Evolutionary conservation across 495 filamentous ascomycete genomes (phyloP).

Genomic region (Penicillium macrosclerotiorum): DNA sequence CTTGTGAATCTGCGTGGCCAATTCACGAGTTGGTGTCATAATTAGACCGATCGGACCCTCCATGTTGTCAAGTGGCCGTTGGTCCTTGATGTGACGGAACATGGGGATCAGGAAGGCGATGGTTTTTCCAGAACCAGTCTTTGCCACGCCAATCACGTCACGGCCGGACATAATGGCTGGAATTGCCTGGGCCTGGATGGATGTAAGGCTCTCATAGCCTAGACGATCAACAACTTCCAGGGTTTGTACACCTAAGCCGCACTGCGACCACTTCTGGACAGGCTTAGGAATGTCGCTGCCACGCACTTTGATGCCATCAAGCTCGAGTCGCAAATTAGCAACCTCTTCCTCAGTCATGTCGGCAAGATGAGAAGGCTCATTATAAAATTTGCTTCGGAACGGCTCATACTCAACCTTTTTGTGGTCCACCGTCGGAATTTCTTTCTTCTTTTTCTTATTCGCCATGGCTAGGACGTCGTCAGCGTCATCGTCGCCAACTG

Average conservation of each 20-base stretch:
- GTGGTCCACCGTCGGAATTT: slow-evolving; percentile 84
- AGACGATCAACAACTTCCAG: slow-evolving; percentile 82
- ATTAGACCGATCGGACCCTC: slow-evolving; percentile 88
- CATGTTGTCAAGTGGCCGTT: slow-evolving; percentile 73
- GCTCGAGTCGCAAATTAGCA: slow-evolving; percentile 73
- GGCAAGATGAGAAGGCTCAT: slow-evolving; percentile 78
- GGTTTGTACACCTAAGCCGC: slow-evolving; percentile 80
- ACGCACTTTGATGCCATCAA: slow-evolving; percentile 92
- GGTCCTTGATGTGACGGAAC: slow-evolving; percentile 97
- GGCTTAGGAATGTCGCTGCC: slow-evolving; percentile 87
- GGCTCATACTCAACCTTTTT: slow-evolving; percentile 77
- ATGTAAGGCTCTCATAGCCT: slow-evolving; percentile 84
- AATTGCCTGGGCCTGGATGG: slow-evolving; percentile 93
- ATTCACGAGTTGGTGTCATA: slow-evolving; percentile 91
- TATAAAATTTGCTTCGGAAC: slow-evolving; percentile 92
- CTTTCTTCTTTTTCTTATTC: slow-evolving; percentile 94
- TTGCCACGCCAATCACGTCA: slow-evolving; percentile 94
- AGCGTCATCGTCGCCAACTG: slow-evolving; percentile 66
- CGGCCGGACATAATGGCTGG: slow-evolving; percentile 94
- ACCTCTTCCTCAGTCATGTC: slow-evolving; percentile 86
- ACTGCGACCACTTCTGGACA: slow-evolving; percentile 95
- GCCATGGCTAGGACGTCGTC: slow-evolving; percentile 86
- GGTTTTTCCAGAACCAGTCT: slow-evolving; percentile 97
- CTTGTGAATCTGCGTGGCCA: slow-evolving; percentile 90
- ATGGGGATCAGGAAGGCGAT: slow-evolving; percentile 92